A percentile compares a stretch with the other conserved stretches of the same genome.
Evolutionary conservation across 768 basidiomycete genomes (phyloP).

Genomic region (Pisolithus marmoratus): DNA sequence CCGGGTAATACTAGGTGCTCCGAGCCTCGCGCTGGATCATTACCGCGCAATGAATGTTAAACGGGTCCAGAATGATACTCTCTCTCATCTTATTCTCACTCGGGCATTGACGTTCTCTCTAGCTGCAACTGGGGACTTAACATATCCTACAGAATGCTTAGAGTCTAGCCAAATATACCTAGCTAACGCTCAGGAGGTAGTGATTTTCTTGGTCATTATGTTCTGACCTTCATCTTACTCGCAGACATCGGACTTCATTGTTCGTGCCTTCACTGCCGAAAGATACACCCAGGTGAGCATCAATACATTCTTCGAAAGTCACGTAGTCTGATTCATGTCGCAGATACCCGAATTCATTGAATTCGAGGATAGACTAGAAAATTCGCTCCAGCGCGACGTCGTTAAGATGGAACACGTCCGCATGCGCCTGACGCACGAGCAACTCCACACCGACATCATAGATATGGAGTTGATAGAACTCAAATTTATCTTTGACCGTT

Average conservation of each 20-base stretch:
- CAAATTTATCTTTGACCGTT: slow-evolving; percentile 74
- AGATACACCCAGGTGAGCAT: slow-evolving; percentile 71
- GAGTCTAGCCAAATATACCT: slow-evolving; percentile 80
- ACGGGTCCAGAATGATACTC: slow-evolving; percentile 83
- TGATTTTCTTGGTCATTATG: slow-evolving; percentile 5
- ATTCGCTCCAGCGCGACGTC: slow-evolving; percentile 79
- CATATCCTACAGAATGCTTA: slow-evolving; percentile 67
- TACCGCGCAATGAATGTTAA: slow-evolving; percentile 75
- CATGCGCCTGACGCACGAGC: slow-evolving; percentile 76
- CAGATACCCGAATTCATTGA: slow-evolving; percentile 81
- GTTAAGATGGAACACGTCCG: slow-evolving; percentile 80
- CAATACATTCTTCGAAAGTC: not conserved
- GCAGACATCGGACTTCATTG: slow-evolving; percentile 75
- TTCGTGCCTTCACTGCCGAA: slow-evolving; percentile 71
- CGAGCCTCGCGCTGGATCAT: slow-evolving; percentile 69
- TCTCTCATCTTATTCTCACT: slow-evolving; percentile 78
- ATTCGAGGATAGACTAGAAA: slow-evolving; percentile 77
- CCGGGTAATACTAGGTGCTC: slow-evolving; percentile 48
- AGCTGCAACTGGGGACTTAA: slow-evolving; percentile 69
- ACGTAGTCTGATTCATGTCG: too few species aligned
- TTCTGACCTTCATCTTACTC: slow-evolving; percentile 4
- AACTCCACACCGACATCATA: slow-evolving; percentile 61
- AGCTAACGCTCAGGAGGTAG: slow-evolving; percentile 73
- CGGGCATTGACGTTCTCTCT: slow-evolving; percentile 76
- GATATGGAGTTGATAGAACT: slow-evolving; percentile 82